Evolutionary conservation across 352 stramenopile species (phyloP).

Genomic region (Pythium aphanidermatum): DNA sequence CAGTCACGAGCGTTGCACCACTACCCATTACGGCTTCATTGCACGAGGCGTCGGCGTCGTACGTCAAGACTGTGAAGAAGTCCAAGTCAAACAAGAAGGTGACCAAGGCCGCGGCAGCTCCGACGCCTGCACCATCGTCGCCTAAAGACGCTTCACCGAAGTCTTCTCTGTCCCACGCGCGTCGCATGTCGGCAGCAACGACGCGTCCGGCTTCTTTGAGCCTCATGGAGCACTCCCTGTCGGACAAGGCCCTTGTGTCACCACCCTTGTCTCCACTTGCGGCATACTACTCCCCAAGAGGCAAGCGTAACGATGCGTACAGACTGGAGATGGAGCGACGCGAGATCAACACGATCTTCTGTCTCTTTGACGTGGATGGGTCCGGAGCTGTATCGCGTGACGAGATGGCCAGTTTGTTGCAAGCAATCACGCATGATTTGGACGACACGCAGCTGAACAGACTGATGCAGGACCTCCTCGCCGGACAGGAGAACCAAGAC

Average conservation of each 20-base stretch:
- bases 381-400: constrained; percentile 53
- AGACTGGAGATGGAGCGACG: constrained; percentile 53
- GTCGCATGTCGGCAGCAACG: constrained; percentile 15
- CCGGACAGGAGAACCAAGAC: constrained; percentile 19
- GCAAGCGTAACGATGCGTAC: constrained; percentile 51
- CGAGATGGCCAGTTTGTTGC: constrained; percentile 51
- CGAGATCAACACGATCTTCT: constrained; percentile 71
- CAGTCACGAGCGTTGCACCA: not conserved
- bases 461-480: constrained; percentile 52
- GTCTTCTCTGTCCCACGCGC: constrained; percentile 8
- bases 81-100: constrained; percentile 5
- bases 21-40: constrained; percentile 34
- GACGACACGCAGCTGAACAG: constrained; percentile 49
- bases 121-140: not conserved
- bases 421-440: constrained; percentile 60
- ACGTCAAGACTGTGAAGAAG: constrained; percentile 15
- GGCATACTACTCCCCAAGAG: constrained; percentile 32
- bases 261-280: constrained; percentile 45
- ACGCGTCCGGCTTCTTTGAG: no score
- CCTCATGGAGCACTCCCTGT: constrained; percentile 2
- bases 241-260: constrained; percentile 11
- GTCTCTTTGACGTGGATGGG: constrained; percentile 54
- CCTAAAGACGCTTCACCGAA: constrained; percentile 12
- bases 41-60: constrained; percentile 27
- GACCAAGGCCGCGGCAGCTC: not conserved